Evolutionary conservation across 495 filamentous ascomycete genomes (phyloP).

Genomic region (Friedmanniomyces simplex): DNA sequence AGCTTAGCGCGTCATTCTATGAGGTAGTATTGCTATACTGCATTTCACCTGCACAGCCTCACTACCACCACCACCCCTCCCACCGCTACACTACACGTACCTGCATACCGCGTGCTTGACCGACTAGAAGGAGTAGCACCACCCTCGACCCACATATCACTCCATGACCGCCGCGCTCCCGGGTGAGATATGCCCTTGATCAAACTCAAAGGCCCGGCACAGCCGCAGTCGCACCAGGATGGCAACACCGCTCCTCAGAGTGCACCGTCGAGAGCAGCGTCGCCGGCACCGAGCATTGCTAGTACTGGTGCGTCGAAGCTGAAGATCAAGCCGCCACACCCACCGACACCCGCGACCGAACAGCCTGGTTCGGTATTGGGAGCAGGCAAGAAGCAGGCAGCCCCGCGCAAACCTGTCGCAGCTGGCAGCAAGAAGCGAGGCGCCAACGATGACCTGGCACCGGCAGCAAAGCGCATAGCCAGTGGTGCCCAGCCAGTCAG

Average conservation of each 20-base stretch:
- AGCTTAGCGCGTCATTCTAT: background rate
- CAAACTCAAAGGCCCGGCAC: background rate
- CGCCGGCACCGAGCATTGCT: background rate
- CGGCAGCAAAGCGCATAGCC: slow-evolving; percentile 3
- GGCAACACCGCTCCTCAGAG: background rate
- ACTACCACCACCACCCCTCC: background rate
- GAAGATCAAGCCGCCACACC: slow-evolving; percentile 33
- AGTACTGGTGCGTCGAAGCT: background rate
- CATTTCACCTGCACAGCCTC: background rate
- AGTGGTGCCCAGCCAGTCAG: slow-evolving; percentile 14
- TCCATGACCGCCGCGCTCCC: background rate
- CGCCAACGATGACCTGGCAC: slow-evolving; percentile 17
- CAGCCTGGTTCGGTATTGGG: background rate
- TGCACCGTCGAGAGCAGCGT: background rate
- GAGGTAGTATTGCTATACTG: background rate
- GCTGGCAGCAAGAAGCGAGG: slow-evolving; percentile 12
- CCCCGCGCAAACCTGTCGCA: background rate
- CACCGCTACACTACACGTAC: background rate
- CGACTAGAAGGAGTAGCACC: background rate
- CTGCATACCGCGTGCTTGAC: background rate
- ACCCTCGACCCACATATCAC: background rate
- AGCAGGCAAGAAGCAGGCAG: background rate
- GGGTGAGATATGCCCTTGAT: background rate
- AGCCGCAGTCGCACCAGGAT: background rate
- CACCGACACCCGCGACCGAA: slow-evolving; percentile 15